Base-by-base conservation (phyloP, 306 rosid genomes). In the Ochetophila trinervis region DNA sequence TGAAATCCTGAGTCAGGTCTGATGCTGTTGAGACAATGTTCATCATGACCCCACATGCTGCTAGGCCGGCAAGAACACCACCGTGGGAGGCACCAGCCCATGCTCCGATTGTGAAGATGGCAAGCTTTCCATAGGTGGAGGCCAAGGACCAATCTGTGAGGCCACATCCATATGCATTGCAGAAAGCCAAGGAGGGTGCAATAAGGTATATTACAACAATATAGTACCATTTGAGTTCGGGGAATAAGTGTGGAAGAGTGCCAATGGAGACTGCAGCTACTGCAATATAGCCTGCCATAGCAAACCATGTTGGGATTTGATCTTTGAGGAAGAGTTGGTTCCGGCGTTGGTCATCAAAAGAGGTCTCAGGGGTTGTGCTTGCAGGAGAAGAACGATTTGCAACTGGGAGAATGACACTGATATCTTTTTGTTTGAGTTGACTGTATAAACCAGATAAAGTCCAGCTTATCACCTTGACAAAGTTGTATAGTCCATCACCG, bases 21-120 rank as follows among this genome's bases (percentile, higher is more conserved):
- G 85, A 81, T 53, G 85, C 82, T 42, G 82, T 81, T 4, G 85
- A 56, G 64, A 81, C 85, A 5, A 81, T 81, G 62, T 81, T 81
- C 85, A 81, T 81, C 85, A 81, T 77, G 36, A 81, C 85, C 19
- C 85, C 85, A 32, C 85, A 81, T 1, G 85, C 85, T 21, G 82
- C 76, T 24, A 81, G 57, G 14, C 85, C 82, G 32, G 85, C 82
- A 70, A 81, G 35, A 62, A 81, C 76, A 8, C 85, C 82, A 24
- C 85, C 85, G 18, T 62, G 57, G 19, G 76, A 51, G 5, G 82
- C 9, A 37, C 85, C 82, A 0, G 85, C 85, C 85, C 85, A 81
- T 4, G 82, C 82, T 23, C 85, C 85, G 18, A 81, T 81, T 3
- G 67, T 54, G 51, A 81, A 81, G 70, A 81, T 81, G 65, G 85